Evolutionary conservation across 2,329 filamentous ascomycete species (phyloP).

Genomic region (Arthrobotrys megalospora): DNA sequence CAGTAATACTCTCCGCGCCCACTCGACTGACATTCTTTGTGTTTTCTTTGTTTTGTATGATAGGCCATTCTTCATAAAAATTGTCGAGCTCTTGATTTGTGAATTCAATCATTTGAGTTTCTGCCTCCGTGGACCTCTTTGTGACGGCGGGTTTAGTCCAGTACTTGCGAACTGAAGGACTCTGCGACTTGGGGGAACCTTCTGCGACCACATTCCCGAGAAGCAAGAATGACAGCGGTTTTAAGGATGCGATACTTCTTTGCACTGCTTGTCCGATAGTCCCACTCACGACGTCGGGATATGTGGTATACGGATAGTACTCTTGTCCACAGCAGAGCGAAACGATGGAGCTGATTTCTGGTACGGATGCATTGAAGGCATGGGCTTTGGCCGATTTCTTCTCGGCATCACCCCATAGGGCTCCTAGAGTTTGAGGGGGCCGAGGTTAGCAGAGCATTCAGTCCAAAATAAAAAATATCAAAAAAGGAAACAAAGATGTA

Average conservation of each 20-base stretch:
- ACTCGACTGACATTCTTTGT: constrained; percentile 23
- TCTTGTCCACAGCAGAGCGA: constrained; percentile 75
- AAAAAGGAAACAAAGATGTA: constrained; percentile 68
- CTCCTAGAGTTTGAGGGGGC: constrained; percentile 62
- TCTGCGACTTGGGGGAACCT: constrained; percentile 16
- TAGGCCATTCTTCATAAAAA: constrained; percentile 41
- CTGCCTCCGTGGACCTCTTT: constrained; percentile 45
- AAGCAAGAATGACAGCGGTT: constrained; percentile 56
- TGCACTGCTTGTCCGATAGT: constrained; percentile 48
- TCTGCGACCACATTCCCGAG: constrained; percentile 54
- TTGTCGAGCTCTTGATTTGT: constrained; percentile 42
- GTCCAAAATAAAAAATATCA: too few relatives aligned
- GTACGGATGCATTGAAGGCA: constrained; percentile 73
- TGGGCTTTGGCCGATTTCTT: not conserved
- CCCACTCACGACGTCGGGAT: constrained; percentile 70
- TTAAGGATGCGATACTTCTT: constrained; percentile 52
- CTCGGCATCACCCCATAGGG: constrained; percentile 34
- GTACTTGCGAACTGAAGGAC: constrained; percentile 8
- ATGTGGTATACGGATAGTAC: constrained; percentile 75
- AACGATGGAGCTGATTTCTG: constrained; percentile 77
- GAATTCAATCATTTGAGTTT: constrained; percentile 56
- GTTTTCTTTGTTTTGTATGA: constrained; percentile 1
- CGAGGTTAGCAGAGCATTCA: not conserved
- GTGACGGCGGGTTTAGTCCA: constrained; percentile 45
- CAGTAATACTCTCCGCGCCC: constrained; percentile 31